Evolutionary conservation across 129 eudicot genomes (phyloP), one percentile per base, ranked within the genome.

Genomic region (Rutidosis leptorrhynchoides): DNA sequence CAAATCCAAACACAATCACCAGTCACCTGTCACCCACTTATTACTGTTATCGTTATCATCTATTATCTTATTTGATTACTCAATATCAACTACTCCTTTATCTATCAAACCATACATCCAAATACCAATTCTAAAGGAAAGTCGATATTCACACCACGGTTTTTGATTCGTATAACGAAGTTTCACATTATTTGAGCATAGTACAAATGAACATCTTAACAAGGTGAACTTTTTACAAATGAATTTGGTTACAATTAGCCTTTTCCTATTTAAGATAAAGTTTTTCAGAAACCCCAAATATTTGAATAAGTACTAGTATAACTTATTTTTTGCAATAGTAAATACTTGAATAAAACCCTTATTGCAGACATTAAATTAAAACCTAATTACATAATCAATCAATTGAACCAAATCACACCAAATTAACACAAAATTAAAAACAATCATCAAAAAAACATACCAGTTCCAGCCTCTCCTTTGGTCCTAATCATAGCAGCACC

Each of bases 401-500:
- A 51, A 51, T 5, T 7, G 6, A 51, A 51, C 57, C 10, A 17
- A n/a, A n/a, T n/a, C n/a, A n/a, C n/a, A n/a, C n/a, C n/a, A n/a
- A 17, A 27, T 16, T 23, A 28, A 58, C 22, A 14, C 40, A 58
- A 58, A 55, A 21, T 5, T 6, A 51, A 58, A 54, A 40, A 66
- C 21, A 1, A 10, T 7, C 33, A 33, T 14, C 7, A 64, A 7
- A 45, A 15, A 10, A 37, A 4, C 55, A 65, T 67, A 75, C 79
- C 85, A 8, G 85, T 81, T 0, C 85, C 85, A 12, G 85, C 85
- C 26, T 81, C 85, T 1, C 82, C 85, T 28, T 81, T 81, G 0
- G 85, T 81, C 2, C 85, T 64, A 28, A 81, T 81, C 85, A 81
- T 81, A 15, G 85, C 85, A 53, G 85, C 85, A 2, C 85, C 85